phyloP scores from a whole-genome alignment of 495 filamentous ascomycete species.

The Hypoxylon intermedium region DNA sequence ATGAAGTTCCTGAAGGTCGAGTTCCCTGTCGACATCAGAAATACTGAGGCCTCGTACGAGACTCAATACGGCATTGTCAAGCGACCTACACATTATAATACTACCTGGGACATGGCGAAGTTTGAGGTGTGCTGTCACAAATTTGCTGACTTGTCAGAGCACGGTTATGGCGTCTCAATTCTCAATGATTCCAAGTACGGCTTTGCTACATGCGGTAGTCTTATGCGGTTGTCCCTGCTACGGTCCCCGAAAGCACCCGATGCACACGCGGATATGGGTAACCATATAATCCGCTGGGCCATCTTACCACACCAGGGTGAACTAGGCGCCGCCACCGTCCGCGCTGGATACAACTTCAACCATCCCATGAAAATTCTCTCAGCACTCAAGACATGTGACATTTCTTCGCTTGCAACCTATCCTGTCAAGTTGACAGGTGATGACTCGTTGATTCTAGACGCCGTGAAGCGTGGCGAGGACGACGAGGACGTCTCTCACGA shows the following conservation, averaged over 20 bases:
- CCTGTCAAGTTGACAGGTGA: constrained; percentile 65
- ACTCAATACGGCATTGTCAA: constrained; percentile 89
- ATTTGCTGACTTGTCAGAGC: constrained; percentile 94
- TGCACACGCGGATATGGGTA: constrained; percentile 95
- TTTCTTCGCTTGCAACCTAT: constrained; percentile 47
- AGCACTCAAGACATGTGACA: constrained; percentile 35
- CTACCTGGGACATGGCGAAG: constrained; percentile 98
- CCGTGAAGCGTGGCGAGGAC: constrained; percentile 91
- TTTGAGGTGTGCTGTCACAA: constrained; percentile 99
- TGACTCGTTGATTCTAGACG: constrained; percentile 75
- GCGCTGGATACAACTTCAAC: constrained; percentile 90
- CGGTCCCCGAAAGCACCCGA: constrained; percentile 96
- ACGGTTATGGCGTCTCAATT: constrained; percentile 90
- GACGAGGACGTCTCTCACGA: constrained; percentile 81
- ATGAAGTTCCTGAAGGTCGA: constrained; percentile 99
- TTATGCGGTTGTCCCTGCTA: constrained; percentile 91
- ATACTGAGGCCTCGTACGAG: constrained; percentile 94
- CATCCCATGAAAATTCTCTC: constrained; percentile 69
- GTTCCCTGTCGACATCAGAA: constrained; percentile 91
- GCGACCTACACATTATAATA: constrained; percentile 95
- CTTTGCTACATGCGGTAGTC: constrained; percentile 87
- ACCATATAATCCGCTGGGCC: constrained; percentile 86
- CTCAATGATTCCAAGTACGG: constrained; percentile 97
- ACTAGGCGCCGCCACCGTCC: constrained; percentile 74
- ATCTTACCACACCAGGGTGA: constrained; percentile 83